Evolutionary conservation across 768 basidiomycete genomes (phyloP).

Genomic region (Tephrocybe sp.): DNA sequence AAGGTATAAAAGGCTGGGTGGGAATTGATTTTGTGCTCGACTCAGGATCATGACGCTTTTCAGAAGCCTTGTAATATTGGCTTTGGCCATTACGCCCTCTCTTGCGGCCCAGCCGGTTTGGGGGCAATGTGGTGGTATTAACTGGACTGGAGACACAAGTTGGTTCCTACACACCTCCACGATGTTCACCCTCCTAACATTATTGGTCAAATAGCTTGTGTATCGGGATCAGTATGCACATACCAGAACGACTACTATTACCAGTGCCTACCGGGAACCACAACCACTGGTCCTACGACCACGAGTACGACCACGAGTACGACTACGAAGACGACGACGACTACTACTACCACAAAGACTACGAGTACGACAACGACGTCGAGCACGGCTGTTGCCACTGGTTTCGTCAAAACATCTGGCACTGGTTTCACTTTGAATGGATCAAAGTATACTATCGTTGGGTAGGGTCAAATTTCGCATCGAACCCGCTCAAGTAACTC

Average conservation of each 20-base stretch:
- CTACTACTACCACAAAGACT: slow-evolving; percentile 15
- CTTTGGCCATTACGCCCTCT: slow-evolving; percentile 17
- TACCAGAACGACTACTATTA: slow-evolving; percentile 40
- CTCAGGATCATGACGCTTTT: slow-evolving; percentile 14
- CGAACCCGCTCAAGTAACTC: neutral
- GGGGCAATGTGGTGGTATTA: slow-evolving; percentile 26
- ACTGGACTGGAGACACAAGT: slow-evolving; percentile 33
- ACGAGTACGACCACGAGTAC: slow-evolving; percentile 13
- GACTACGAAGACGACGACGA: slow-evolving; percentile 13
- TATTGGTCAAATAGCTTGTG: slow-evolving; percentile 25
- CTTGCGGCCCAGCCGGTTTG: slow-evolving; percentile 19
- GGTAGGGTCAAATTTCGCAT: slow-evolving; percentile 33
- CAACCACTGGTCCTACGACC: slow-evolving; percentile 7
- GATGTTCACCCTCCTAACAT: neutral
- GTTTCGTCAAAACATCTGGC: slow-evolving; percentile 47
- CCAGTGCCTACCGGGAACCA: slow-evolving; percentile 37
- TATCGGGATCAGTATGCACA: slow-evolving; percentile 31
- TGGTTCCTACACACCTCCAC: slow-evolving; percentile 2
- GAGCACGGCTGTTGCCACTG: slow-evolving; percentile 22
- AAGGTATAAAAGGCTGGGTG: neutral
- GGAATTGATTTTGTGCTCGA: neutral
- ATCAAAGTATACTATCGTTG: slow-evolving; percentile 48
- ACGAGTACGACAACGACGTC: slow-evolving; percentile 13
- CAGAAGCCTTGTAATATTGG: slow-evolving; percentile 15
- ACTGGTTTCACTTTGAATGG: slow-evolving; percentile 54